Conservation (phyloP, 768 basidiomycete genomes). For the Termitomyces sp. region DNA sequence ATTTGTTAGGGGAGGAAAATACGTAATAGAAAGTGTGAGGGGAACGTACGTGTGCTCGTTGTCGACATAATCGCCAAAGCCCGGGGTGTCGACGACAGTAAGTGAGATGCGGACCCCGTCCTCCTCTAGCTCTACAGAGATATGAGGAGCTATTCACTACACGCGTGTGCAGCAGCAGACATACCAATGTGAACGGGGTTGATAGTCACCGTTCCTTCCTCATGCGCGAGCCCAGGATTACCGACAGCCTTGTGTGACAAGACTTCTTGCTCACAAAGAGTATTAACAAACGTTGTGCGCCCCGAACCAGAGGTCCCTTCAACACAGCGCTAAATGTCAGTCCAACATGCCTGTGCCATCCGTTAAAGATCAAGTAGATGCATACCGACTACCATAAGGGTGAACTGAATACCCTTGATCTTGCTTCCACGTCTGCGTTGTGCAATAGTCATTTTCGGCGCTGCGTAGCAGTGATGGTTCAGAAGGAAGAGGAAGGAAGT, state of each 20-base stretch:
- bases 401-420: conserved; percentile 88
- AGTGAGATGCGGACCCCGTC: conserved; percentile 87
- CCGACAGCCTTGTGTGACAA: conserved; percentile 62
- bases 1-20: not conserved
- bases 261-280: conserved; percentile 78
- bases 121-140: conserved; percentile 75
- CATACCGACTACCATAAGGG: conserved; percentile 86
- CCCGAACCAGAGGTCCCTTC: conserved; percentile 84
- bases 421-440: conserved; percentile 62
- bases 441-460: conserved; percentile 36
- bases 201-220: conserved; percentile 73
- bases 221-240: conserved; percentile 65
- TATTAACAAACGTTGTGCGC: conserved; percentile 89
- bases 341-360: not conserved
- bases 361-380: conserved; percentile 11
- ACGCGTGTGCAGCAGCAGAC: conserved; percentile 7
- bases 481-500: conserved; percentile 8
- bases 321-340: not conserved
- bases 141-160: not conserved
- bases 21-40: conserved; percentile 3
- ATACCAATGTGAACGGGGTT: conserved; percentile 77
- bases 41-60: conserved; percentile 74
- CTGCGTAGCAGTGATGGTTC: conserved; percentile 1
- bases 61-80: conserved; percentile 89
- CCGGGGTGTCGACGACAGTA: conserved; percentile 89